Conservation (phyloP, 345 rosid species). For the Raphanus raphanistrum region DNA sequence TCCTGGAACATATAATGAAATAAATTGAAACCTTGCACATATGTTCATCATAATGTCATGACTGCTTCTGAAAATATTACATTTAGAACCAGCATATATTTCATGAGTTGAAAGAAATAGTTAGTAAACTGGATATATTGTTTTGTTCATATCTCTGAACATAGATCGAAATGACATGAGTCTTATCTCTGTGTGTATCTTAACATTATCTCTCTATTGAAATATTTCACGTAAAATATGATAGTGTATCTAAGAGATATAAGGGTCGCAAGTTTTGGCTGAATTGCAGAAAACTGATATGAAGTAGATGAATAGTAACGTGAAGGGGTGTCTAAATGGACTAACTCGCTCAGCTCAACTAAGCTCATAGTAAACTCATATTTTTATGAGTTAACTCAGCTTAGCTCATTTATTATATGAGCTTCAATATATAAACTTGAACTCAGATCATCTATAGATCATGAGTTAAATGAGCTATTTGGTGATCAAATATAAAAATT, state of each 20-base stretch:
- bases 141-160: not conserved
- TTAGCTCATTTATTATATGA: too few relatives aligned
- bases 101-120: not conserved
- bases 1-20: not conserved
- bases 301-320: not conserved
- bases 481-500: too few relatives aligned
- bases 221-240: not conserved
- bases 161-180: not conserved
- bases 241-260: not conserved
- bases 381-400: too few relatives aligned
- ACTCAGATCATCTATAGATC: too few relatives aligned
- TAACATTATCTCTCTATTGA: not conserved
- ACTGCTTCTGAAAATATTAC: not conserved
- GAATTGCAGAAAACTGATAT: not conserved
- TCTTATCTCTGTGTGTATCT: not conserved
- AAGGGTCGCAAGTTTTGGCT: not conserved
- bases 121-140: not conserved
- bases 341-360: too few relatives aligned
- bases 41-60: not conserved
- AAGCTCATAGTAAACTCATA: too few relatives aligned
- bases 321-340: not conserved
- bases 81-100: not conserved
- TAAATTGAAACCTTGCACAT: not conserved
- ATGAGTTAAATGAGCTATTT: too few relatives aligned
- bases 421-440: too few relatives aligned